Conservation (phyloP, 1,284 basidiomycete species). For the Boletus subluridellus region DNA sequence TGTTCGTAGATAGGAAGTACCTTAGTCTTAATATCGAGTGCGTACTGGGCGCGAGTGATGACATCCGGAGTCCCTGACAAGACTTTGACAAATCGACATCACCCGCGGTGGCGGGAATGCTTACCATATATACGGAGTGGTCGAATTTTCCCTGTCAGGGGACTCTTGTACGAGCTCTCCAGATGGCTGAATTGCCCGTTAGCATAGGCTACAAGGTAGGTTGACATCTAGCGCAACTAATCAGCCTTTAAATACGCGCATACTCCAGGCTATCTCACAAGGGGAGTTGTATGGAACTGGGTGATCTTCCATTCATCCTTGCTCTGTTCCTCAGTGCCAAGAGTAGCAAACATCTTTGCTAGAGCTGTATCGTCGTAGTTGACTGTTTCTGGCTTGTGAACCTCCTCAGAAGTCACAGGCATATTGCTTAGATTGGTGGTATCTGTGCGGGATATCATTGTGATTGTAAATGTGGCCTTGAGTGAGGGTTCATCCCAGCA, state of each 20-base stretch:
- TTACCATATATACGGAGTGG: constrained; percentile 83
- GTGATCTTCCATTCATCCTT: constrained; percentile 75
- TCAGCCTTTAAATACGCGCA: background rate
- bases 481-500: constrained; percentile 93
- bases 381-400: constrained; percentile 36
- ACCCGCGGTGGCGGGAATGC: constrained; percentile 13
- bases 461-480: constrained; percentile 84
- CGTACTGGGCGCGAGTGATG: constrained; percentile 79
- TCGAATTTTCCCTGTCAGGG: constrained; percentile 76
- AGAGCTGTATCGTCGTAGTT: constrained; percentile 32
- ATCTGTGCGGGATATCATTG: constrained; percentile 78
- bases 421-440: constrained; percentile 87
- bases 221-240: constrained; percentile 59
- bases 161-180: constrained; percentile 76
- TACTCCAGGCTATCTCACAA: constrained; percentile 24
- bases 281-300: constrained; percentile 72
- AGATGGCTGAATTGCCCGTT: constrained; percentile 80
- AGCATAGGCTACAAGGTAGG: constrained; percentile 90
- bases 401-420: constrained; percentile 60
- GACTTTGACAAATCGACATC: background rate
- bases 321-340: constrained; percentile 31
- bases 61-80: constrained; percentile 75
- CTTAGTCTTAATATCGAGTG: constrained; percentile 84
- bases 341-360: constrained; percentile 37
- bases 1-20: constrained; percentile 93